phyloP scores from a whole-genome alignment of 2,329 filamentous ascomycete genomes.

The Exophiala bonariae region DNA sequence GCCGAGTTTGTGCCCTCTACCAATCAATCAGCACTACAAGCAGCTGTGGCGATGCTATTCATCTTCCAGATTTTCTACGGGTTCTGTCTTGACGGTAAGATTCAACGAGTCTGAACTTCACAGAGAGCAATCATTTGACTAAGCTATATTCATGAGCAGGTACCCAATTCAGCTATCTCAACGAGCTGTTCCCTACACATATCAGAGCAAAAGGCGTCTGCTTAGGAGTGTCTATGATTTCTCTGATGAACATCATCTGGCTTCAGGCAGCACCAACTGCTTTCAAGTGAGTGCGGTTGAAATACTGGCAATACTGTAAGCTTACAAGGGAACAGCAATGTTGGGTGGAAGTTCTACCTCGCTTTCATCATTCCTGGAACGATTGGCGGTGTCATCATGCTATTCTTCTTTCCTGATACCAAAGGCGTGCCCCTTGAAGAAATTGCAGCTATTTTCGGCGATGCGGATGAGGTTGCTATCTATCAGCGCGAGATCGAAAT shows the following conservation, averaged over 20 bases:
- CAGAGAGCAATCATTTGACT: no score
- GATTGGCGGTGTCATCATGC: constrained; percentile 1
- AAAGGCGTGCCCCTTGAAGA: constrained; percentile 34
- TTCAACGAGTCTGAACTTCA: no score
- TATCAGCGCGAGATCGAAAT: constrained; percentile 10
- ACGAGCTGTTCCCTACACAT: no score
- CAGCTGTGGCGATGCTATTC: no score
- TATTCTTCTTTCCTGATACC: constrained; percentile 29
- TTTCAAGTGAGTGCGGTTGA: constrained; percentile 22
- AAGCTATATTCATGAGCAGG: no score
- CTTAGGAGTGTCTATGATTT: constrained; percentile 5
- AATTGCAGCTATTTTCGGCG: constrained; percentile 36
- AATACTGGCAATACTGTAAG: not conserved
- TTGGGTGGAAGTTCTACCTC: constrained; percentile 35
- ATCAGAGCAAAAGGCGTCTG: not conserved
- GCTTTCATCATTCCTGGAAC: constrained; percentile 19
- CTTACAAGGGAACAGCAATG: no score
- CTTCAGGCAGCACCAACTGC: constrained; percentile 29
- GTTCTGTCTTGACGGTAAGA: no score
- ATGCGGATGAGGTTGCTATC: constrained; percentile 10
- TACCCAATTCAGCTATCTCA: no score
- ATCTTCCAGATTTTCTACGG: no score
- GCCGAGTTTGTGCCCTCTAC: not conserved
- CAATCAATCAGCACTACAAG: no score
- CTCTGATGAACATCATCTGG: constrained; percentile 12